phyloP scores from a whole-genome alignment of 495 filamentous ascomycete genomes.

The Daldinia loculata region DNA sequence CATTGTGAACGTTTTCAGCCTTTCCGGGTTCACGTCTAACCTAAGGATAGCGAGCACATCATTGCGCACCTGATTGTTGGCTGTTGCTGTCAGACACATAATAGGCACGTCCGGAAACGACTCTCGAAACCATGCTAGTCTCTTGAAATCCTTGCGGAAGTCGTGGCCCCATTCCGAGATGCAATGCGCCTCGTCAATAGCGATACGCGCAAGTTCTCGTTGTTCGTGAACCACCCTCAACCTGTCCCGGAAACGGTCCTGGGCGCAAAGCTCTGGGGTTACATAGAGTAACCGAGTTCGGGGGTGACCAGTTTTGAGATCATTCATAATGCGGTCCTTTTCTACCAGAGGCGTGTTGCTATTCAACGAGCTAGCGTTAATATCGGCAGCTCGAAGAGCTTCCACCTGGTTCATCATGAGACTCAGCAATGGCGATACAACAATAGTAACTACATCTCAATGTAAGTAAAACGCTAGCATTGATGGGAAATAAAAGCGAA shows the following conservation, averaged over 20 bases:
- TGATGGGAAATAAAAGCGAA: not conserved
- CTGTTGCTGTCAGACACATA: constrained; percentile 90
- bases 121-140: constrained; percentile 85
- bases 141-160: constrained; percentile 90
- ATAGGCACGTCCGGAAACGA: constrained; percentile 85
- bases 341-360: constrained; percentile 73
- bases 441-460: constrained; percentile 75
- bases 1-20: constrained; percentile 79
- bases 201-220: constrained; percentile 82
- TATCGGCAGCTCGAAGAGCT: constrained; percentile 73
- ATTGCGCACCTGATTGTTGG: constrained; percentile 76
- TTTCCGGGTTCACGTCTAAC: constrained; percentile 60
- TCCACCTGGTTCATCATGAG: constrained; percentile 96
- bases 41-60: constrained; percentile 82
- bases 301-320: constrained; percentile 88
- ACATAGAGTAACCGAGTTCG: constrained; percentile 87
- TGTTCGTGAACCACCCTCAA: constrained; percentile 80
- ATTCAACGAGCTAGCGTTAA: constrained; percentile 86
- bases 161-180: constrained; percentile 99
- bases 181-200: constrained; percentile 95
- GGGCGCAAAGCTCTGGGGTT: constrained; percentile 87
- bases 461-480: constrained; percentile 21
- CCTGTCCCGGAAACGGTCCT: constrained; percentile 77
- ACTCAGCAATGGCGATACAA: constrained; percentile 88
- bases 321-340: constrained; percentile 73